Conservation (phyloP, 192 early-diverging fungal genomes). For the Dimargaris xerosporica region DNA sequence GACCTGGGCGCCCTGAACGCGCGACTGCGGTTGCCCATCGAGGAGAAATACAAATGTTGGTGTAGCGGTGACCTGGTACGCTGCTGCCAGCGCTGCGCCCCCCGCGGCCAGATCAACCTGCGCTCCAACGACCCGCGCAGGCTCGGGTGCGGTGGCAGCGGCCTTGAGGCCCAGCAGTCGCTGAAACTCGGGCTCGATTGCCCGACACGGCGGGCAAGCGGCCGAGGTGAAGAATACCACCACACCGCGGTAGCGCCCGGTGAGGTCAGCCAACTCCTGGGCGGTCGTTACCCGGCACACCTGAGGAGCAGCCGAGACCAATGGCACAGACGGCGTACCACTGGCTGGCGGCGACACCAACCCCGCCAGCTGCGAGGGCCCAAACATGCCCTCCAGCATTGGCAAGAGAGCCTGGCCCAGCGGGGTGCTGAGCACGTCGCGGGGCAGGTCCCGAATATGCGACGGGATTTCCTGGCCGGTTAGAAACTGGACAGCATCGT, state of each 20-base stretch:
- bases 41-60: constrained; percentile 61
- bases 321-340: constrained; percentile 11
- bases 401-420: constrained; percentile 47
- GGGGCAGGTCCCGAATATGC: constrained; percentile 58
- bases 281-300: constrained; percentile 26
- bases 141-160: constrained; percentile 4
- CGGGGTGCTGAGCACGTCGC: constrained; percentile 44
- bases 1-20: constrained; percentile 46
- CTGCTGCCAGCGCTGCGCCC: constrained; percentile 26
- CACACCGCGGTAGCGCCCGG: constrained; percentile 34
- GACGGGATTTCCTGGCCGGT: constrained; percentile 56
- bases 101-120: constrained; percentile 44
- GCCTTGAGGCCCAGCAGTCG: constrained; percentile 33
- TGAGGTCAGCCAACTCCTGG: constrained; percentile 21
- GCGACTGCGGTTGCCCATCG: constrained; percentile 33
- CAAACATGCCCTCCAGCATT: constrained; percentile 53
- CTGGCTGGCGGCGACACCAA: neutral
- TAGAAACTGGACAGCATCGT: constrained; percentile 66
- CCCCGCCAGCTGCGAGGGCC: constrained; percentile 19
- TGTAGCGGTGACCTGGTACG: constrained; percentile 41
- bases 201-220: constrained; percentile 49
- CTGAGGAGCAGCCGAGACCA: constrained; percentile 15
- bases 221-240: constrained; percentile 54
- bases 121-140: constrained; percentile 33
- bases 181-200: constrained; percentile 54